These are phyloP conservation scores for Dalbergia cochinchinensis DNA, from an alignment of 306 rosid species.

Conservation along the genomic window DNA sequence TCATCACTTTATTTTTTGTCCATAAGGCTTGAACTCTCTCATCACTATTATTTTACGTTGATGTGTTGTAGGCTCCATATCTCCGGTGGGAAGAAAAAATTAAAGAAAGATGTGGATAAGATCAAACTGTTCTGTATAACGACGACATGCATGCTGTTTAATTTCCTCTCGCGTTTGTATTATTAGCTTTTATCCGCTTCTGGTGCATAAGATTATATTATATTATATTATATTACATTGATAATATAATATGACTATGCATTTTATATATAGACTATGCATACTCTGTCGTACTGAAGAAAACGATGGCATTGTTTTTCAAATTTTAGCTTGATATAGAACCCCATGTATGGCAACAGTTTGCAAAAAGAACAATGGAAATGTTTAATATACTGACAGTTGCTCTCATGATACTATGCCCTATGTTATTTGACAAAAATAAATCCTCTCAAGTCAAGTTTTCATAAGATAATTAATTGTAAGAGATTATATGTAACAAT, in stretches of 20 bases:
- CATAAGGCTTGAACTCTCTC: too few relatives aligned
- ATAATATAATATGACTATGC: too few relatives aligned
- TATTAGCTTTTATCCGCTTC: not conserved
- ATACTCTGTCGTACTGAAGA: not conserved
- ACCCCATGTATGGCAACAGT: not conserved
- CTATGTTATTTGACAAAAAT: not conserved
- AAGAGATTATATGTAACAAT: too few relatives aligned
- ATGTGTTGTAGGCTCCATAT: too few relatives aligned
- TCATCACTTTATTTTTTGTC: too few relatives aligned
- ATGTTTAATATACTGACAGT: constrained; percentile 10
- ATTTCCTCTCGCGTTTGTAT: too few relatives aligned
- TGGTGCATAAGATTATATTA: not conserved
- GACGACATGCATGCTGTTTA: too few relatives aligned
- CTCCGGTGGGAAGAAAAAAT: not conserved
- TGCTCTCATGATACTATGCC: not conserved
- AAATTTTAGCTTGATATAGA: not conserved
- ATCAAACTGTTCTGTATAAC: too few relatives aligned
- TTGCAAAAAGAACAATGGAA: not conserved
- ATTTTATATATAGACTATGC: not conserved
- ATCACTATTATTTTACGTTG: too few relatives aligned
- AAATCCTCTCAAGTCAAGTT: too few relatives aligned
- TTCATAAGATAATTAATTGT: too few relatives aligned
- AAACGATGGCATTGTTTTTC: not conserved
- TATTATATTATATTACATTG: too few relatives aligned
- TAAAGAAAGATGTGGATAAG: not conserved